phyloP scores from a whole-genome alignment of 225 moss, liverwort and hornwort genomes.

The Antitrichia curtipendula region DNA sequence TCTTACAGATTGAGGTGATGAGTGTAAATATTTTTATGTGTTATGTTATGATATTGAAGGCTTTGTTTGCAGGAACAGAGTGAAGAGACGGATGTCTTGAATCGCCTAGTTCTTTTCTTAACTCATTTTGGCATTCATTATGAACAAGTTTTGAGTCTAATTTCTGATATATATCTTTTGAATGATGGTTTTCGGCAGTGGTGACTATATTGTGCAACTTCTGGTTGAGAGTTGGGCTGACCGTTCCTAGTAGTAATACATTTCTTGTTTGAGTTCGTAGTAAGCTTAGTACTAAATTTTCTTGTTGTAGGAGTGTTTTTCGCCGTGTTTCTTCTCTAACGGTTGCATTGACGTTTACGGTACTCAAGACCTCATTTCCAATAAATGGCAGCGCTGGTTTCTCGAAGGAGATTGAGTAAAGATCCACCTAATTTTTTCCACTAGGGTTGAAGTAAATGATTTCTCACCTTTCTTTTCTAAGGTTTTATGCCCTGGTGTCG shows the following conservation, averaged over 20 bases:
- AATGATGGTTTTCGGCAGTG: neutral
- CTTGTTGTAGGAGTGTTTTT: neutral
- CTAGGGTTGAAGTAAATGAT: neutral
- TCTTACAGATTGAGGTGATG: neutral
- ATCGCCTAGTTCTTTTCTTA: neutral
- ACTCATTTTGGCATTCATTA: neutral
- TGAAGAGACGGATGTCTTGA: neutral
- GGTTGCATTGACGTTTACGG: neutral
- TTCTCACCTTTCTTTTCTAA: neutral
- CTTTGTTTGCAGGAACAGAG: neutral
- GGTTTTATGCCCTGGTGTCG: neutral
- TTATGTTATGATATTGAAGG: neutral
- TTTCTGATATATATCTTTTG: neutral
- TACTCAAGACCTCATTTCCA: neutral
- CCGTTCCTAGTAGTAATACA: neutral
- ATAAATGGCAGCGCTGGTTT: neutral
- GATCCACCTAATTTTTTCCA: neutral
- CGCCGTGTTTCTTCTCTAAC: neutral
- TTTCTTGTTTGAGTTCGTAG: neutral
- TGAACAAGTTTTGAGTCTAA: neutral
- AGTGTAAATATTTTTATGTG: conserved; percentile 7
- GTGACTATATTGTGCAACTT: neutral
- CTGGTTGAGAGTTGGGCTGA: neutral
- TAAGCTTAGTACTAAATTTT: neutral
- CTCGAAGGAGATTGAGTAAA: neutral